Evolutionary conservation across 768 basidiomycete genomes (phyloP), one percentile per base, ranked within the genome.

Genomic region (Lactifluus pinguis): DNA sequence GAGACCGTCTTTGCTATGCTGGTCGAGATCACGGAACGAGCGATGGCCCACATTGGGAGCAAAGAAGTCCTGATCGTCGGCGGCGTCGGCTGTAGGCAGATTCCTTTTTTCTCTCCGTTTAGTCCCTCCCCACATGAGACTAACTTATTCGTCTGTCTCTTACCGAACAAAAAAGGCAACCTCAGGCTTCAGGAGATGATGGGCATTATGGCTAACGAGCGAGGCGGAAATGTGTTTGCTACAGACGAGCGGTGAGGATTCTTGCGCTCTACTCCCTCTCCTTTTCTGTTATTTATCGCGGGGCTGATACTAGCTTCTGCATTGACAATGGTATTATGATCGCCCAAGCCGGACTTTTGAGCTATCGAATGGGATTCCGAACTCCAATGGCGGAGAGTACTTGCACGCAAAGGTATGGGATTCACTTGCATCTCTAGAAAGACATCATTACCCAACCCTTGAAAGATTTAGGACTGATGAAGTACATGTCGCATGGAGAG

Each of bases 261-360:
- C 39, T 44, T 49, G 11, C 38, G 55, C 8, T 36, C 19, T 54
- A 53, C 14, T 59, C 15, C 39, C 34, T 13, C 30, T 52, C 9
- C 1, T 19, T 25, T 39, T 30, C 41, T 41, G 15, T n/a, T 15
- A 51, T 49, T 55, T 39, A 48, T 34, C 7, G 32, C 19, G 17
- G 39, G 29, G 11, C 19, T 15, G 41, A 14, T 47, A 21, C 21
- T 42, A 54, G 95, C 56, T 98, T 95, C 73, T 98, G 97, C 73
- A 98, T 99, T 62, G 97, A 99, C 72, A 99, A 99, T 67, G 97
- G 97, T 1, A 95, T 98, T 67, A 99, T 99, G 97, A 98, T 99
- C 57, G 95, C 97, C 2, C 97, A 99, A 69, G 97, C 97, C 6
- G 97, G 97, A 6, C 79, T 99, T 32, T 78, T 99, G 41, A 84